Percentiles rank a stretch among this genome's conserved stretches.
Conservation (phyloP, 148 eudicot species). For the Nepenthes mirabilis region DNA sequence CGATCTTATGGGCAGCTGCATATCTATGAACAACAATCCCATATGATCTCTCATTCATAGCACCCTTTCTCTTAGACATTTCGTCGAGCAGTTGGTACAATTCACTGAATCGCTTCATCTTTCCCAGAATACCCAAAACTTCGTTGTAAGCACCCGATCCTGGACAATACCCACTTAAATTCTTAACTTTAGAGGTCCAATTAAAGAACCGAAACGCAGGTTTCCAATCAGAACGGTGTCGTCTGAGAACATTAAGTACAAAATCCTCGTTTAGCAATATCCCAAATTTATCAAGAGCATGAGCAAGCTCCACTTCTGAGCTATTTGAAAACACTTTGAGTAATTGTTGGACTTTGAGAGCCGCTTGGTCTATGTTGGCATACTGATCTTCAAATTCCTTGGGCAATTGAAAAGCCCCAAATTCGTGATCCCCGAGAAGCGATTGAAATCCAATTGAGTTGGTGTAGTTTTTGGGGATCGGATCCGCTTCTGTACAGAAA, state of each 20-base stretch:
- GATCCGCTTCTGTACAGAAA: slow-evolving; percentile 2
- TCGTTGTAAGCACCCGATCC: slow-evolving; percentile 40
- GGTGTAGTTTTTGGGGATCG: background rate
- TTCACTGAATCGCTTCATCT: slow-evolving; percentile 47
- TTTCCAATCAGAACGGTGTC: slow-evolving; percentile 64
- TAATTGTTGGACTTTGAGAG: slow-evolving; percentile 23
- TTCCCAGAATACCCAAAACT: slow-evolving; percentile 58
- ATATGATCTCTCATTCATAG: slow-evolving; percentile 47
- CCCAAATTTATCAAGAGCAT: slow-evolving; percentile 22
- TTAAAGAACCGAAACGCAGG: slow-evolving; percentile 53
- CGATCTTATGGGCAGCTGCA: slow-evolving; percentile 61
- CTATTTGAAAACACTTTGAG: slow-evolving; percentile 19
- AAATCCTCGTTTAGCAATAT: slow-evolving; percentile 30
- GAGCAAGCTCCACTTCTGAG: slow-evolving; percentile 24
- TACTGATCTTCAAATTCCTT: background rate
- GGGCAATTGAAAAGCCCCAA: slow-evolving; percentile 5
- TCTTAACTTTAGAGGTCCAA: slow-evolving; percentile 29
- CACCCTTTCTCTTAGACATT: slow-evolving; percentile 43
- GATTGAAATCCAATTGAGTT: background rate
- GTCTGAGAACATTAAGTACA: slow-evolving; percentile 44
- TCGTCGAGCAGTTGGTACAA: slow-evolving; percentile 47
- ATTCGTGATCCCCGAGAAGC: background rate
- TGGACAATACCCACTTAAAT: slow-evolving; percentile 30
- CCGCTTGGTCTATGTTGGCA: too few species aligned
- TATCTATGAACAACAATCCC: slow-evolving; percentile 52